Evolutionary conservation across 2,329 filamentous ascomycete genomes (phyloP).

Genomic region (Diplodia sapinea): DNA sequence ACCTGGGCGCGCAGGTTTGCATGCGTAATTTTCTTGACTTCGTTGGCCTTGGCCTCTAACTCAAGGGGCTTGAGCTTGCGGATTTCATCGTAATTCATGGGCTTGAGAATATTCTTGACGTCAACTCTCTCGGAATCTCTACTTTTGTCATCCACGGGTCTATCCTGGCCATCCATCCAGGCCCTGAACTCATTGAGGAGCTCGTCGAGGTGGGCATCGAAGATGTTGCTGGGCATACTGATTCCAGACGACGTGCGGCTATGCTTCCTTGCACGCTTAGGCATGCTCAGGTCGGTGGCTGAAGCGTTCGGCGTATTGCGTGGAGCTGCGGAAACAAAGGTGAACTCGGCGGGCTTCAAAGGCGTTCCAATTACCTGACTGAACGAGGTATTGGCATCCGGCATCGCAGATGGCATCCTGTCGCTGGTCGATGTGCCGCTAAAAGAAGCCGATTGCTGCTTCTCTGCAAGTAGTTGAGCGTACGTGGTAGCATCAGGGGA

Average conservation of each 20-base stretch:
- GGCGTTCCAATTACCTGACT: not conserved
- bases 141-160: not conserved
- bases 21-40: not conserved
- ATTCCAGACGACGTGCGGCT: not conserved
- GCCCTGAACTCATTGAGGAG: not conserved
- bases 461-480: not conserved
- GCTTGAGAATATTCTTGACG: not conserved
- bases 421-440: not conserved
- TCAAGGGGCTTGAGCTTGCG: not conserved
- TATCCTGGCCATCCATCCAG: not conserved
- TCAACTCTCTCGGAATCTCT: not conserved
- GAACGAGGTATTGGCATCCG: not conserved
- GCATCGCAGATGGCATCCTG: not conserved
- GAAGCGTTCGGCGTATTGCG: not conserved
- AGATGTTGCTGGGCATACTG: not conserved
- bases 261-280: not conserved
- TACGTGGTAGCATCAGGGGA: not conserved
- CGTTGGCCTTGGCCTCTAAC: not conserved
- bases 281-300: not conserved
- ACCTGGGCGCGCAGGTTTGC: not conserved
- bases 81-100: not conserved
- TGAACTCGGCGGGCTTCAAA: not conserved
- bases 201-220: constrained; percentile 19
- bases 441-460: not conserved
- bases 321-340: not conserved